A percentile compares a stretch with the other conserved stretches of the same genome.
Evolutionary conservation across 768 basidiomycete species (phyloP).

Genomic region (Boletus tylopilopsis): DNA sequence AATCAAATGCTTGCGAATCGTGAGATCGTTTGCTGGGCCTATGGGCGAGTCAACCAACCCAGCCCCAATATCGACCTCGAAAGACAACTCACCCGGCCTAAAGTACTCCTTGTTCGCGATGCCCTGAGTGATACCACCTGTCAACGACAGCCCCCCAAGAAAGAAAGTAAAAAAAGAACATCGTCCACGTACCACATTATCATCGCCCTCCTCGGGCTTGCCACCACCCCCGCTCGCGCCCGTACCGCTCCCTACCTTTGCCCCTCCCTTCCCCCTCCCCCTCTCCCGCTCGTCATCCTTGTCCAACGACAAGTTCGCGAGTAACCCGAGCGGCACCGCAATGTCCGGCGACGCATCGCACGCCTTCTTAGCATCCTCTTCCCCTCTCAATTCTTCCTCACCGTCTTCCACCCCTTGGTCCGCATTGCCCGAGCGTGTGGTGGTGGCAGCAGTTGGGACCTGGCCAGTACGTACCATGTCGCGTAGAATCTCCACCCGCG

Average conservation of each 20-base stretch:
- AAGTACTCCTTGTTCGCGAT: constrained; percentile 81
- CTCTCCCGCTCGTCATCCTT: constrained; percentile 43
- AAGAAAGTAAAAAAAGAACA: neutral
- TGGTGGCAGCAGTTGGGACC: neutral
- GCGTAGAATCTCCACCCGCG: constrained; percentile 26
- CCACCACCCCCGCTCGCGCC: constrained; percentile 1
- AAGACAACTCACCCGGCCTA: constrained; percentile 53
- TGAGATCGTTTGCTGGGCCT: constrained; percentile 73
- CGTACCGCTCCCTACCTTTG: constrained; percentile 24
- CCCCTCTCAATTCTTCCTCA: constrained; percentile 32
- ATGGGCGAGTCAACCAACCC: neutral
- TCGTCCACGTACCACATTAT: constrained; percentile 50
- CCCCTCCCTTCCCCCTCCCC: constrained; percentile 37
- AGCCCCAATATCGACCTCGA: neutral
- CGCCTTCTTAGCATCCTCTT: constrained; percentile 43
- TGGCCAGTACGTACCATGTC: constrained; percentile 31
- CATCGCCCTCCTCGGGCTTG: constrained; percentile 50
- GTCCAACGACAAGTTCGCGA: constrained; percentile 68
- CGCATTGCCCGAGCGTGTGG: constrained; percentile 30
- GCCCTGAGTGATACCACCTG: constrained; percentile 43
- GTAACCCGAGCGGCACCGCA: constrained; percentile 69
- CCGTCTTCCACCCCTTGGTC: constrained; percentile 35
- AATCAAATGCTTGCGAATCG: constrained; percentile 64
- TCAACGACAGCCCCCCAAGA: constrained; percentile 8
- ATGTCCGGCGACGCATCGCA: constrained; percentile 59